Evolutionary conservation across 2,329 filamentous ascomycete species (phyloP), one percentile per base, ranked within the genome.

Genomic region (Pleoardoris graminearum): DNA sequence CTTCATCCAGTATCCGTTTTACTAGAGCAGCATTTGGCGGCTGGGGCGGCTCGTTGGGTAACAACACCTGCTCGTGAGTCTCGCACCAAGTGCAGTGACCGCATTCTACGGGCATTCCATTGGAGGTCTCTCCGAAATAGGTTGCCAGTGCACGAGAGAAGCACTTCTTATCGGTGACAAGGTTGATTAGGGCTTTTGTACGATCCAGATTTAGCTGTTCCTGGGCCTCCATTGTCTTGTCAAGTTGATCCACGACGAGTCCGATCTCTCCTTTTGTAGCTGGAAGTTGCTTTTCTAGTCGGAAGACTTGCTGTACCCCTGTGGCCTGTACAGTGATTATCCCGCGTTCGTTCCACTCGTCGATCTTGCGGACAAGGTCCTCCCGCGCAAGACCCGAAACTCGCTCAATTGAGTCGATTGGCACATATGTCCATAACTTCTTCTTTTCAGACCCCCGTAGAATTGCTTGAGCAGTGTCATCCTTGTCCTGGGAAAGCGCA

Each of bases 41-140:
- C 14, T 75, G 71, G 0, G 68, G 69, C 7, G 74, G 70, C 23
- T 72, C 74, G 0, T 72, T 63, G 0, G 79, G 72, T 10, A 80
- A 65, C 5, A 67, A 51, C 10, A 73, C 66, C 10, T 62, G 60
- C 38, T 46, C 51, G n/a, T 68, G 62, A 4, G 64, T 73, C 54
- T 73, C 69, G 47, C 73, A 76, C 67, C 71, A 81, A 0, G 80
- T 83, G 61, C 83, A 85, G 54, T 84, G 80, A 0, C 81, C 82
- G 51, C 84, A 86, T 16, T 76, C 71, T 0, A 65, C 57, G 43
- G 75, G 76, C 0, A 69, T 69, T 4, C 72, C 69, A 0, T 78
- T 77, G 3, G 83, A 66, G 3, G 66, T 66, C 67, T 85, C 84
- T 19, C 82, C 83, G 54, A 87, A 86, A 58, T 87, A 80, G 22